Evolutionary conservation across 1,284 basidiomycete species (phyloP), one percentile per base, ranked within the genome.

Genomic region (Agroathelia rolfsii): DNA sequence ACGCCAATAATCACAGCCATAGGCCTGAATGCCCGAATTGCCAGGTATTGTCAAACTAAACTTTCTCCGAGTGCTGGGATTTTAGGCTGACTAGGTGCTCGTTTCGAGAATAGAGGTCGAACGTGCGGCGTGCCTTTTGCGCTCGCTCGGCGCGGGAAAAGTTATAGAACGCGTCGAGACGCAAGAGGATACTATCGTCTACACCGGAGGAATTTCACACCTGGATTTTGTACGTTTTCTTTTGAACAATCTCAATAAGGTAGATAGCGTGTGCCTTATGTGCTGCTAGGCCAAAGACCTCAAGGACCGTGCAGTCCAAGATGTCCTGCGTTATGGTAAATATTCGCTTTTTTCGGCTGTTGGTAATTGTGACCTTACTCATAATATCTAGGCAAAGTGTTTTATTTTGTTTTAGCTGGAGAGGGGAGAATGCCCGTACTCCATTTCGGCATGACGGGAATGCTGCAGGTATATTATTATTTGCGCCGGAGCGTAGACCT

Each of bases 401-500:
- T 87, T 47, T 88, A 79, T 49, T 51, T 87, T n/a, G 63, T 66
- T 26, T 62, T 87, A 1, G 69, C 72, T 24, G 81, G 80, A 3
- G 43, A 62, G 14, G 80, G 80, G 0, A 61, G 62, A 46, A 55
- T 70, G 42, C 83, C 82, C 3, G 76, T 86, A 4, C 58, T 86
- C 37, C 83, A 87, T 50, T 83, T 87, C 44, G 84, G 84, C 2
- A 87, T 87, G 84, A 86, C 82, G 3, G 83, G 84, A 6, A 76
- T 78, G 74, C 61, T 88, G 22, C 76, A 82, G 58, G 79, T 80
- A 40, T 36, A 52, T 39, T 28, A 12, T n/a, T 11, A 18, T 32
- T 20, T 20, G 34, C 18, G 14, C n/a, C 32, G 17, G 5, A 23
- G n/a, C 19, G 14, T 21, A 13, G 13, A 8, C 15, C 32, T 32